These are phyloP conservation scores for Golovinomyces cichoracearum DNA, from an alignment of 2,329 filamentous ascomycete genomes.

Conservation along the genomic window DNA sequence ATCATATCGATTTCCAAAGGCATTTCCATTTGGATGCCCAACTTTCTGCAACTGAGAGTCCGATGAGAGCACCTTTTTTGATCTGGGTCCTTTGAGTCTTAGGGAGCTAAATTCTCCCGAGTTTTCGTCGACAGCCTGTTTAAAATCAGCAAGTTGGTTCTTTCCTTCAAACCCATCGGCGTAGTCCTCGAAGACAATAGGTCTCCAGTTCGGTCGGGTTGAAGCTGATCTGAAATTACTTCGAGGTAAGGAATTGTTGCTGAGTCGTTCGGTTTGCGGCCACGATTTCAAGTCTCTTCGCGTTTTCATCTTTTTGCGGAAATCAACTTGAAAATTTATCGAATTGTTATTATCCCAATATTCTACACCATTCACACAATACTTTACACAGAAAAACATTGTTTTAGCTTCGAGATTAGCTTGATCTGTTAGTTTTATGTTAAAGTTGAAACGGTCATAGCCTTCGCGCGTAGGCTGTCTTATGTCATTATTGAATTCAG, in stretches of 20 bases:
- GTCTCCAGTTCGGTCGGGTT: slow-evolving; percentile 24
- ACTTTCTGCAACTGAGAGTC: slow-evolving; percentile 17
- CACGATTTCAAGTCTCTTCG: slow-evolving; percentile 44
- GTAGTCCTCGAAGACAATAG: slow-evolving; percentile 42
- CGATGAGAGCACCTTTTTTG: slow-evolving; percentile 28
- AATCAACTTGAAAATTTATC: slow-evolving; percentile 84
- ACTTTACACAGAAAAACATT: slow-evolving; percentile 73
- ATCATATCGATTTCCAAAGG: slow-evolving; percentile 83
- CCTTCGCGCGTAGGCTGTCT: slow-evolving; percentile 39
- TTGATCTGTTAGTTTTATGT: slow-evolving; percentile 73
- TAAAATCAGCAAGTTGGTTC: slow-evolving; percentile 25
- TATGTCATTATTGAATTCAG: slow-evolving; percentile 66
- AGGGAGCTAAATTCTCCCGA: slow-evolving; percentile 36
- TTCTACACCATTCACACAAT: slow-evolving; percentile 58
- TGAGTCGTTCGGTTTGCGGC: slow-evolving; percentile 20
- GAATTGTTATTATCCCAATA: slow-evolving; percentile 84
- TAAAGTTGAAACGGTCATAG: slow-evolving; percentile 78
- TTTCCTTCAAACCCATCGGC: slow-evolving; percentile 25
- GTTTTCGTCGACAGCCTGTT: slow-evolving; percentile 33
- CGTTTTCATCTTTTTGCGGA: slow-evolving; percentile 49
- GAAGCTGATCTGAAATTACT: slow-evolving; percentile 32
- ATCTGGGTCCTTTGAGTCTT: slow-evolving; percentile 44
- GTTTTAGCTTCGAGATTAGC: slow-evolving; percentile 83
- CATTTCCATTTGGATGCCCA: slow-evolving; percentile 35
- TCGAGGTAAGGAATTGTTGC: slow-evolving; percentile 32